Percentiles rank a stretch among this genome's conserved stretches.
Evolutionary conservation across 129 eudicot species (phyloP).

Genomic region (Solidago caesia): DNA sequence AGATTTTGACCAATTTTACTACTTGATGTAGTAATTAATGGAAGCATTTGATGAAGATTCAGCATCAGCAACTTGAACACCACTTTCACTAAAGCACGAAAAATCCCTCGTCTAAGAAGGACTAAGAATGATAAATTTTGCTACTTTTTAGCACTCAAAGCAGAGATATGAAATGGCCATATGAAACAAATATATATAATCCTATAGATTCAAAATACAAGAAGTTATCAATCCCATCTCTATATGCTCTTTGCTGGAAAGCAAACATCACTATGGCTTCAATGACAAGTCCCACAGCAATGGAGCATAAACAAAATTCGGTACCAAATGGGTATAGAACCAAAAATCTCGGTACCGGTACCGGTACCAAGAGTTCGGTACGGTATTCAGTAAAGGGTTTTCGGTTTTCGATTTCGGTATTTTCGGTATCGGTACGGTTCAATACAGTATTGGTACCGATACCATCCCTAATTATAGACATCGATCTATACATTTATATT

Average conservation of each 20-base stretch:
- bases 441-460: too few relatives aligned
- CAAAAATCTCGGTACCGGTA: too few relatives aligned
- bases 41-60: slow-evolving; percentile 43
- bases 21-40: slow-evolving; percentile 14
- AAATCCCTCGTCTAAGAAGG: slow-evolving; percentile 77
- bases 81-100: slow-evolving; percentile 79
- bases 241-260: slow-evolving; percentile 57
- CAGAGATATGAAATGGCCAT: slow-evolving; percentile 14
- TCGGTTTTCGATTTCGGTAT: too few relatives aligned
- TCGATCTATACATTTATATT: too few relatives aligned
- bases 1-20: slow-evolving; percentile 52
- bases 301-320: slow-evolving; percentile 85
- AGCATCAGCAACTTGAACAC: slow-evolving; percentile 70
- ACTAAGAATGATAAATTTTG: slow-evolving; percentile 12
- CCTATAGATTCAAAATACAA: background rate
- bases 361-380: too few relatives aligned
- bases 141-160: slow-evolving; percentile 12
- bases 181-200: background rate
- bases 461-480: too few relatives aligned
- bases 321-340: too few relatives aligned
- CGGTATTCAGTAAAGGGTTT: too few relatives aligned
- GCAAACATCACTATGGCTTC: slow-evolving; percentile 74
- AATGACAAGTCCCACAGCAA: slow-evolving; percentile 66
- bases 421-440: too few relatives aligned
- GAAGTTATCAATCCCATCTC: slow-evolving; percentile 78